These are phyloP conservation scores for Lasiodiplodia hormozganensis DNA, from an alignment of 2,329 filamentous ascomycete genomes.

Conservation along the genomic window DNA sequence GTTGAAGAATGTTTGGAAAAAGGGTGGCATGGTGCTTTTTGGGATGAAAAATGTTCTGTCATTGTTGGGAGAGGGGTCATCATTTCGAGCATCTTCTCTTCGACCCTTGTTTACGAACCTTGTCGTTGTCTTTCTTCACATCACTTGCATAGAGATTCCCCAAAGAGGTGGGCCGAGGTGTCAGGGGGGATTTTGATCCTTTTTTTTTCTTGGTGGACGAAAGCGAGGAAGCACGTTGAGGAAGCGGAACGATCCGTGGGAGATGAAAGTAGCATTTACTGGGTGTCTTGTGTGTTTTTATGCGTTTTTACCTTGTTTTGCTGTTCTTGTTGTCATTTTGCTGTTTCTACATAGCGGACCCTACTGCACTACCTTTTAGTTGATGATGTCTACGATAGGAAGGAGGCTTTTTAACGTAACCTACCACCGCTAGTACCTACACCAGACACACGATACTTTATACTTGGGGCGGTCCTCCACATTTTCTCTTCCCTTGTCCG, in stretches of 20 bases:
- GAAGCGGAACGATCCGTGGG: not conserved
- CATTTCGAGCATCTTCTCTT: conserved; percentile 15
- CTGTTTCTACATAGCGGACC: conserved; percentile 22
- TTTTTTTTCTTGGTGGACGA: conserved; percentile 10
- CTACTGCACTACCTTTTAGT: conserved; percentile 25
- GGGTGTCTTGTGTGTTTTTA: conserved; percentile 21
- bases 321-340: not conserved
- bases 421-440: conserved; percentile 21
- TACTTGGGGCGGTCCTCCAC: not conserved
- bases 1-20: conserved; percentile 18
- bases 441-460: conserved; percentile 17
- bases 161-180: conserved; percentile 24
- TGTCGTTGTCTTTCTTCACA: conserved; percentile 14
- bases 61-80: conserved; percentile 20
- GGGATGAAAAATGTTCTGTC: conserved; percentile 8
- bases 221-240: conserved; percentile 1
- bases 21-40: conserved; percentile 27
- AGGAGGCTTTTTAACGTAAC: conserved; percentile 26
- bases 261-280: conserved; percentile 23
- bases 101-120: conserved; percentile 5
- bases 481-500: not conserved
- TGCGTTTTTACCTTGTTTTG: conserved; percentile 8
- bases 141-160: conserved; percentile 27
- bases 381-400: conserved; percentile 28
- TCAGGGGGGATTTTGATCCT: conserved; percentile 5